Evolutionary conservation across 345 rosid species (phyloP), one percentile per base, ranked within the genome.

Genomic region (Physaria fendleri): DNA sequence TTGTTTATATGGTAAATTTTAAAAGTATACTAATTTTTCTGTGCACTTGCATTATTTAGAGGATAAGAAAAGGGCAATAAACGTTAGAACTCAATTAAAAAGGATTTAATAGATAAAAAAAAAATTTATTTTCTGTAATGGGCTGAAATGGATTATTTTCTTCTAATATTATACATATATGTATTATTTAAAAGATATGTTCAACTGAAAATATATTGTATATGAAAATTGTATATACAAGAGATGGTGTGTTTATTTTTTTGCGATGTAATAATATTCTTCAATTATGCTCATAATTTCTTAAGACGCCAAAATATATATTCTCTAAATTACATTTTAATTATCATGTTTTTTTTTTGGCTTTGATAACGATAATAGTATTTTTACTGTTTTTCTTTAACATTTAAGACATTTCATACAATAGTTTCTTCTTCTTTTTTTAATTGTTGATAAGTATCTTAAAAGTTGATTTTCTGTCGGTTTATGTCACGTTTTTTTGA

Each of bases 271-370:
- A 58, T 50, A 2, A 58, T 49, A 58, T 39, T 40, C 47, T 50
- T 52, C 34, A 52, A 44, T 60, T 18, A 59, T 59, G 54, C 48
- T 34, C 12, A 37, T 53, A 27, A 35, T 60, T 61, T 53, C 41
- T 18, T 44, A 69, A 53, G 49, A n/a, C n/a, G 37, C 34, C n/a
- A n/a, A 12, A 41, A 21, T 62, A 40, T 21, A 50, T 18, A 2
- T 10, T 39, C 4, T 21, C 6, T 39, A 9, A 44, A 21, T 57
- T 28, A 25, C n/a, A 22, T 8, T 34, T 8, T 46, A 46, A 24
- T 10, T 8, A 46, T 46, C 3, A 45, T 12, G 9, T 12, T 22
- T 22, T 1, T 41, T 8, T 25, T 8, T 13, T 13, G 13, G 4
- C 2, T 1, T 45, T 23, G 7, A 23, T 45, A 6, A 46, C 32